phyloP scores from a whole-genome alignment of 2,329 filamentous ascomycete species.

The Sporothrix pseudoabietina region DNA sequence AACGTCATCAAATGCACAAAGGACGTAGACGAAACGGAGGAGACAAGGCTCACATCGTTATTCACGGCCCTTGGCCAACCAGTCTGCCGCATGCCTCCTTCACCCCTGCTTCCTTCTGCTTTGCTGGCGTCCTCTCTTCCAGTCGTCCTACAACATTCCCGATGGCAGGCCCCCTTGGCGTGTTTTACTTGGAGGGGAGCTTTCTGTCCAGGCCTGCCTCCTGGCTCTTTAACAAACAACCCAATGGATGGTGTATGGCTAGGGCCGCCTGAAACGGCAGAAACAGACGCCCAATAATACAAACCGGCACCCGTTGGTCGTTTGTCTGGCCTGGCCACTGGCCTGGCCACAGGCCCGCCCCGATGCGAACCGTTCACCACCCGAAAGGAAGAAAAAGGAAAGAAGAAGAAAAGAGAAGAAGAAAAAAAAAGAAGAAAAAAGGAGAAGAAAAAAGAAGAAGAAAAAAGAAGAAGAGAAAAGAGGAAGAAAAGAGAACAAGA shows the following conservation, averaged over 20 bases:
- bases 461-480: too few species aligned
- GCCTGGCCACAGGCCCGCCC: background rate
- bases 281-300: background rate
- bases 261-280: background rate
- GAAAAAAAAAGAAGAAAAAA: too few species aligned
- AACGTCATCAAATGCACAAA: background rate
- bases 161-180: slow-evolving; percentile 12
- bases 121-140: slow-evolving; percentile 17
- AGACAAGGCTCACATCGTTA: too few species aligned
- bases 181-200: slow-evolving; percentile 29
- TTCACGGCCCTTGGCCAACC: background rate
- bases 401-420: too few species aligned
- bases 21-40: too few species aligned
- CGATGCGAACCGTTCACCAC: background rate
- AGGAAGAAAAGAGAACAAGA: too few species aligned
- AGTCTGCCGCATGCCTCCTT: background rate
- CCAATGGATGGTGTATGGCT: background rate
- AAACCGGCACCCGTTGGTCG: slow-evolving; percentile 15
- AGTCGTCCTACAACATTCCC: slow-evolving; percentile 20
- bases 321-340: slow-evolving; percentile 1
- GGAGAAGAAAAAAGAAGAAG: too few species aligned
- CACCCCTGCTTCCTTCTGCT: background rate
- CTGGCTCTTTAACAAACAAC: background rate
- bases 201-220: background rate
- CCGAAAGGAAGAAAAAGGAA: too few species aligned